Percentiles rank a stretch among this genome's conserved stretches.
Conservation (phyloP, 768 basidiomycete genomes). For the Tubosaeta sp. region DNA sequence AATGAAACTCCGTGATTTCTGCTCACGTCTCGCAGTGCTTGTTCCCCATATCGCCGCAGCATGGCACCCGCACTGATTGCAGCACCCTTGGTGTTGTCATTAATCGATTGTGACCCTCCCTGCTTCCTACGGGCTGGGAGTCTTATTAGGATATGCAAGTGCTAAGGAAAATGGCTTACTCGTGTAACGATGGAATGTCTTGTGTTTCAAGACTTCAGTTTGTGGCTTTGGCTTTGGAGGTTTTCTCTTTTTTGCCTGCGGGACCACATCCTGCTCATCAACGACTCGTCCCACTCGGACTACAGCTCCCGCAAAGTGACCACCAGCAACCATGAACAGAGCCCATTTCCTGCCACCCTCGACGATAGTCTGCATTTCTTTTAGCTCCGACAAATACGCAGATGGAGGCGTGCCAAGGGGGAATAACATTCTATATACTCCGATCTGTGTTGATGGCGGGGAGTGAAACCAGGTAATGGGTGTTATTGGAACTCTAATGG, state of each 20-base stretch:
- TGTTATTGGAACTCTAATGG: slow-evolving; percentile 47
- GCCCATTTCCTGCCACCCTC: slow-evolving; percentile 77
- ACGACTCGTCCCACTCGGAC: slow-evolving; percentile 60
- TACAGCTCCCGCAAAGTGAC: slow-evolving; percentile 95
- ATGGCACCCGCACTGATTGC: slow-evolving; percentile 94
- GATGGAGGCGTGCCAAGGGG: slow-evolving; percentile 40
- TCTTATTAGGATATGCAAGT: slow-evolving; percentile 5
- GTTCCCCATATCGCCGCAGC: slow-evolving; percentile 93
- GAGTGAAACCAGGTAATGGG: slow-evolving; percentile 91
- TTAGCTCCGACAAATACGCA: slow-evolving; percentile 57
- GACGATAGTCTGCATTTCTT: slow-evolving; percentile 54
- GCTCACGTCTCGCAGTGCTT: slow-evolving; percentile 81
- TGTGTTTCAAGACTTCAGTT: slow-evolving; percentile 79
- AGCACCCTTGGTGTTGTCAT: slow-evolving; percentile 89
- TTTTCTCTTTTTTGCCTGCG: slow-evolving; percentile 49
- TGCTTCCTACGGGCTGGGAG: slow-evolving; percentile 90
- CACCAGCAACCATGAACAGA: slow-evolving; percentile 95
- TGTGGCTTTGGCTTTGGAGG: slow-evolving; percentile 67
- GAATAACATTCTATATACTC: slow-evolving; percentile 78
- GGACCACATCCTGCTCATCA: slow-evolving; percentile 37
- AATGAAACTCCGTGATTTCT: background rate
- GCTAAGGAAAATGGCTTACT: slow-evolving; percentile 51
- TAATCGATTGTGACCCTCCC: slow-evolving; percentile 88
- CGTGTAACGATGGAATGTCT: slow-evolving; percentile 98
- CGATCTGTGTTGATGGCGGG: slow-evolving; percentile 82